Conservation (phyloP, 306 rosid genomes). For the Trifolium repens region DNA sequence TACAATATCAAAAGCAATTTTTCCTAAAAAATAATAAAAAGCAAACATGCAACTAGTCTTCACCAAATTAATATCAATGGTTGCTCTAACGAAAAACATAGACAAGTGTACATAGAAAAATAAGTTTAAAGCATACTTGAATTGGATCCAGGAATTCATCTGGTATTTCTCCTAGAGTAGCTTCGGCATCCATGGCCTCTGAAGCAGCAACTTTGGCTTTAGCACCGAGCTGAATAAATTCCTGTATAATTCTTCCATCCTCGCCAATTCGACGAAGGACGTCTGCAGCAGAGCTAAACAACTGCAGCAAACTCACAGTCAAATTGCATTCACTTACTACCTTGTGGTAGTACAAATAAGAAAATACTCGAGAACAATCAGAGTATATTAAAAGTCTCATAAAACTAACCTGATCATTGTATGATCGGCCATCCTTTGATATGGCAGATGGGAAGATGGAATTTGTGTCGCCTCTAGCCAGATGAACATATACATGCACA, state of each 20-base stretch:
- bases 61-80: background rate
- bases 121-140: slow-evolving; percentile 61
- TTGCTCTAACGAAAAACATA: background rate
- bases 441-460: slow-evolving; percentile 90
- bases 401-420: slow-evolving; percentile 83
- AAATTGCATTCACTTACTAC: slow-evolving; percentile 39
- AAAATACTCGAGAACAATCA: slow-evolving; percentile 19
- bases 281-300: slow-evolving; percentile 88
- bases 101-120: background rate
- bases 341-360: slow-evolving; percentile 13
- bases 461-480: slow-evolving; percentile 81
- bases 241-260: slow-evolving; percentile 81
- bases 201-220: slow-evolving; percentile 94
- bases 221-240: slow-evolving; percentile 79
- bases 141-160: slow-evolving; percentile 99
- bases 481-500: slow-evolving; percentile 85
- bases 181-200: slow-evolving; percentile 95
- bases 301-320: slow-evolving; percentile 57
- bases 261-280: slow-evolving; percentile 87
- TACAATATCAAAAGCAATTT: background rate
- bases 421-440: slow-evolving; percentile 97
- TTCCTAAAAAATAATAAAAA: background rate
- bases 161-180: slow-evolving; percentile 95
- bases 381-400: slow-evolving; percentile 6
- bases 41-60: background rate